A percentile compares a stretch with the other conserved stretches of the same genome.
These are phyloP conservation scores for Colletotrichum tropicicola DNA, from an alignment of 2,329 filamentous ascomycete genomes.

Conservation along the genomic window DNA sequence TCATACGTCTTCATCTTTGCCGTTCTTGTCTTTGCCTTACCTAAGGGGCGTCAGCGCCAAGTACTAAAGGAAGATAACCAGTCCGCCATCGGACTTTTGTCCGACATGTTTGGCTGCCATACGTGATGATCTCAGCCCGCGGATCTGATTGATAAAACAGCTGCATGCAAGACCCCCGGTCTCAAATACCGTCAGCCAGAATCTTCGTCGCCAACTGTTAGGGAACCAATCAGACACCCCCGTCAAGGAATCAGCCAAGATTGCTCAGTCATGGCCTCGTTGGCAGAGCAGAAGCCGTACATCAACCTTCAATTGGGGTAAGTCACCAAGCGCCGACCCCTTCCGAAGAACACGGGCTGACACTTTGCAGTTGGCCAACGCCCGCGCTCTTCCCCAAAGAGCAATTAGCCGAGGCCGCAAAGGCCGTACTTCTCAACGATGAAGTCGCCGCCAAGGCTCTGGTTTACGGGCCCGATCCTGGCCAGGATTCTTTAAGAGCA, in stretches of 20 bases:
- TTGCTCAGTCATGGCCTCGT: no score
- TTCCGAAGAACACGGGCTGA: not conserved
- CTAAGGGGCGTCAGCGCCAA: no score
- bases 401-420: slow-evolving; percentile 69
- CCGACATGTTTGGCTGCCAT: not conserved
- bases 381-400: slow-evolving; percentile 69
- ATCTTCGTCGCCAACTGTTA: not conserved
- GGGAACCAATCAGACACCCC: not conserved
- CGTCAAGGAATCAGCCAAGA: no score
- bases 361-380: slow-evolving; percentile 72
- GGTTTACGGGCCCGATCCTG: slow-evolving; percentile 81
- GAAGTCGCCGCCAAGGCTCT: slow-evolving; percentile 68
- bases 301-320: not conserved
- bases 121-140: not conserved
- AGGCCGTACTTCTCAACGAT: slow-evolving; percentile 67
- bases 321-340: not conserved
- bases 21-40: no score
- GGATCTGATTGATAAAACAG: not conserved
- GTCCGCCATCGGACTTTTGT: not conserved
- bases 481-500: slow-evolving; percentile 73
- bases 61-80: no score
- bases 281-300: not conserved
- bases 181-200: not conserved
- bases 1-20: no score
- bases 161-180: not conserved